Evolutionary conservation across 2,329 filamentous ascomycete genomes (phyloP), one percentile per base, ranked within the genome.

Genomic region (Aquanectria penicillioides): DNA sequence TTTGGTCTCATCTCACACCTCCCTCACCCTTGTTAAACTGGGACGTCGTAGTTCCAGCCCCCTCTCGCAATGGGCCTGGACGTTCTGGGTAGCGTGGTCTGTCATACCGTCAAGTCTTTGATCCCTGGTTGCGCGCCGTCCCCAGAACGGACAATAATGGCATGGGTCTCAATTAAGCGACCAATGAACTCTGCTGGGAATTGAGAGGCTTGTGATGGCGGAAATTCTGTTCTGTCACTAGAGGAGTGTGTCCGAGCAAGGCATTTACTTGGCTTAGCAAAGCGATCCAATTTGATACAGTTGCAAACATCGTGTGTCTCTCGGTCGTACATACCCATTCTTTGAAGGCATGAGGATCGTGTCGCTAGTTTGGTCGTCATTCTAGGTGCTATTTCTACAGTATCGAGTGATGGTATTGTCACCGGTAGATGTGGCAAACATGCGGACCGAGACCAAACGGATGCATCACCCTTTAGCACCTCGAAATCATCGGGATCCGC

Each of bases 1-100:
- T n/a, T 53, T 49, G 37, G 49, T 57, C 62, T 63, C 58, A 66
- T 59, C 29, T 58, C 51, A 66, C 49, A 49, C 50, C 67, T 48
- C 57, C 51, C 63, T 48, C 36, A 38, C 58, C 37, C 41, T 59
- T 34, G 43, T 57, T 59, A 6, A 22, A 41, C 52, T 29, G 15
- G 13, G 43, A 28, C 15, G 23, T 58, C 36, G 46, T 59, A 43
- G 53, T 47, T 50, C 58, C 59, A 60, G 29, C 37, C 47, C 65
- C 53, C 57, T 54, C 65, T 61, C 51, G 38, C 55, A 59, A 57
- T 65, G 62, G 63, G 61, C 34, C 29, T 53, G 56, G 43, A 49
- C 18, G 49, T 37, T 52, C 41, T 52, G 48, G 34, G 48, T 46
- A 47, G 48, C 48, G 37, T 40, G 29, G 54, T 25, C 57, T 57